These are phyloP conservation scores for Coniochaeta ligniaria DNA, from an alignment of 2,329 filamentous ascomycete species.

Conservation along the genomic window DNA sequence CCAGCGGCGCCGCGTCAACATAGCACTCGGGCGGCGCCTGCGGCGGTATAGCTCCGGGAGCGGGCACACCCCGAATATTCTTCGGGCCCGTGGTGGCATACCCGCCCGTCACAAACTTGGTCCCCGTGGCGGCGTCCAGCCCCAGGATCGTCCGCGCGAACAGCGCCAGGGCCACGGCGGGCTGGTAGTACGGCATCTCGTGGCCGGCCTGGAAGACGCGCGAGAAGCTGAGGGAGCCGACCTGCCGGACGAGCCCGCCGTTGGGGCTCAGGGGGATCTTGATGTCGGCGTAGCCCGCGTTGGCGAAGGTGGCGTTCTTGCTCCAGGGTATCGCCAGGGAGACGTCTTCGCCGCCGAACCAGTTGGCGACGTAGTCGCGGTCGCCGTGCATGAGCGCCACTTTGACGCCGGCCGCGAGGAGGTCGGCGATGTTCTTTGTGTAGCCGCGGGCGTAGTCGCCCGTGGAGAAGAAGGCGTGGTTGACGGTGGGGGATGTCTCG, in stretches of 20 bases:
- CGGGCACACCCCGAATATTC: neutral
- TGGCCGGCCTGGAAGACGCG: constrained; percentile 38
- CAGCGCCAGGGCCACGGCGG: constrained; percentile 38
- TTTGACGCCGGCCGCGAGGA: constrained; percentile 45
- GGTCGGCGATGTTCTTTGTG: constrained; percentile 24
- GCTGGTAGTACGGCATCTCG: constrained; percentile 35
- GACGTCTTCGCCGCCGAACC: constrained; percentile 37
- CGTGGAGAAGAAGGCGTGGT: constrained; percentile 27
- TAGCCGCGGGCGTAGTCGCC: constrained; percentile 10
- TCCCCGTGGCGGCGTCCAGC: constrained; percentile 44
- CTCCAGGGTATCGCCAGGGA: constrained; percentile 34
- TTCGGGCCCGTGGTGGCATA: constrained; percentile 8
- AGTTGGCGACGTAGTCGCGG: constrained; percentile 42
- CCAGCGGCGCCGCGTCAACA: neutral
- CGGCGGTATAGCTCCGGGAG: neutral
- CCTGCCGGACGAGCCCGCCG: constrained; percentile 35
- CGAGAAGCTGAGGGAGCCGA: constrained; percentile 36
- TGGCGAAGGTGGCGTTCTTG: constrained; percentile 29
- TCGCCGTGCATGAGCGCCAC: constrained; percentile 48
- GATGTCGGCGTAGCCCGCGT: constrained; percentile 38
- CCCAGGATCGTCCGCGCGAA: constrained; percentile 39
- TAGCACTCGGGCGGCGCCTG: constrained; percentile 1
- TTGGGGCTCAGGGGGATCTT: constrained; percentile 14
- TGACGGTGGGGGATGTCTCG: neutral
- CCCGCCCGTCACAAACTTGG: constrained; percentile 19